phyloP scores from a whole-genome alignment of 140 eudicot genomes.

The Ambrosia hybrid region DNA sequence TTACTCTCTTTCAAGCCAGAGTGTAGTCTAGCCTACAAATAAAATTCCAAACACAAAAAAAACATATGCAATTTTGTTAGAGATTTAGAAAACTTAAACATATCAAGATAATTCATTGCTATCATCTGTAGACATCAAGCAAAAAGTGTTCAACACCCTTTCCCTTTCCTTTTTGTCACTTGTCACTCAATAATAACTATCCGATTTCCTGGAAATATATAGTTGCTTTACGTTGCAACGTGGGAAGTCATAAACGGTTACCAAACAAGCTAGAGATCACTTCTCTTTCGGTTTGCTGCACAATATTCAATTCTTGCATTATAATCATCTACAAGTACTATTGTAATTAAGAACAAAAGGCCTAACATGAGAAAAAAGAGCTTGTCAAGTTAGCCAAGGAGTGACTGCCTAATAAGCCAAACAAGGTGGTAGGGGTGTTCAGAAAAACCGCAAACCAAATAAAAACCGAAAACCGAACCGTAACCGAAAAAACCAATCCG shows the following conservation, averaged over 20 bases:
- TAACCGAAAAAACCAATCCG: no score
- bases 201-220: not conserved
- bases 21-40: no score
- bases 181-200: no score
- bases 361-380: slow-evolving; percentile 36
- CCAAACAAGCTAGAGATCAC: slow-evolving; percentile 4
- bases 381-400: slow-evolving; percentile 36
- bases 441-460: no score
- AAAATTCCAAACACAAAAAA: no score
- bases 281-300: not conserved
- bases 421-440: slow-evolving; percentile 18
- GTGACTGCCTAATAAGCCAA: slow-evolving; percentile 20
- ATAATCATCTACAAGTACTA: not conserved
- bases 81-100: not conserved
- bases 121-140: not conserved
- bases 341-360: slow-evolving; percentile 17
- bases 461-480: no score
- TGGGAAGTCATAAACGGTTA: slow-evolving; percentile 21
- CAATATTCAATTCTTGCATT: not conserved
- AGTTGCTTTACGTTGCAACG: not conserved
- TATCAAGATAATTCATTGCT: not conserved
- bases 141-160: no score
- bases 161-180: no score
- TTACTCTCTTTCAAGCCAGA: no score
- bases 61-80: not conserved